These are phyloP conservation scores for Tuber umbilicatum DNA, from an alignment of 495 filamentous ascomycete genomes.

Conservation along the genomic window DNA sequence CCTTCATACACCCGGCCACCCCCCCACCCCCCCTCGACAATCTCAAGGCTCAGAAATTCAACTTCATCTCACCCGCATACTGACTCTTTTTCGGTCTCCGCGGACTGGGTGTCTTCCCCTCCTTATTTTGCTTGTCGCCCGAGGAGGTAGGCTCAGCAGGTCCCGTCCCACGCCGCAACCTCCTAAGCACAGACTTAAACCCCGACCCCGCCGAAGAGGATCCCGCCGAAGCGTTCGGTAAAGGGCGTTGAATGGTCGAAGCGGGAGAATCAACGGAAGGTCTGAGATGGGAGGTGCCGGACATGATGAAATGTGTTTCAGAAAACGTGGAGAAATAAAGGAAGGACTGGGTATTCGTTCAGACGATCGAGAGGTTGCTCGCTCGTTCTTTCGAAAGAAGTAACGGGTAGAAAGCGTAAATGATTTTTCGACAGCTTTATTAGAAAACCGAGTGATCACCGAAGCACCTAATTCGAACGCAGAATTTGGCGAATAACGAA, in stretches of 20 bases:
- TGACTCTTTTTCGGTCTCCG: conserved; percentile 9
- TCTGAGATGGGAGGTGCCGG: conserved; percentile 12
- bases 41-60: conserved; percentile 20
- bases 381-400: background rate
- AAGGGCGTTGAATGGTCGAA: conserved; percentile 5
- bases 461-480: background rate
- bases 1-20: background rate
- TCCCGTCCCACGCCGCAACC: background rate
- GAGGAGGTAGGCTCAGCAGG: background rate
- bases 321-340: background rate
- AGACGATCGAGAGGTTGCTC: background rate
- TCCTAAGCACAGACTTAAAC: conserved; percentile 18
- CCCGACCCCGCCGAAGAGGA: conserved; percentile 8
- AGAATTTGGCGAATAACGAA: background rate
- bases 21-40: background rate
- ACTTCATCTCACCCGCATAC: conserved; percentile 27
- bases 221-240: background rate
- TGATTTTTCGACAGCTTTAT: background rate
- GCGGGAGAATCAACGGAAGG: conserved; percentile 12
- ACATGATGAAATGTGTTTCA: conserved; percentile 6
- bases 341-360: background rate
- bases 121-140: background rate
- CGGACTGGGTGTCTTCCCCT: background rate
- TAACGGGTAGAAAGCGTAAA: background rate
- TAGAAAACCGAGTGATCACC: background rate